phyloP scores from a whole-genome alignment of 345 rosid genomes.

The Viola odorata region DNA sequence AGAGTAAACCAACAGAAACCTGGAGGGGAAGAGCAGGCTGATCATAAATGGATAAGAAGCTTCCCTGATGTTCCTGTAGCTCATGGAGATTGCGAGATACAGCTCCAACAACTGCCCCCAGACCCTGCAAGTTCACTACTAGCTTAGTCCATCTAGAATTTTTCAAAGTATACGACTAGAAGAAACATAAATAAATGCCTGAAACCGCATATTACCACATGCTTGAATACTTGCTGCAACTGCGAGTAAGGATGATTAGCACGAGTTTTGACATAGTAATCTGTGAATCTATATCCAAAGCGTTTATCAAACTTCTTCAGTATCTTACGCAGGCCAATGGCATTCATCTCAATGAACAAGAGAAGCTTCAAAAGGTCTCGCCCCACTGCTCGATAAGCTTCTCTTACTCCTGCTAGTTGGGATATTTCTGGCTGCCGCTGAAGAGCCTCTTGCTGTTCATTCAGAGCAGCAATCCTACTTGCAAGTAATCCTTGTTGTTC shows the following conservation, averaged over 20 bases:
- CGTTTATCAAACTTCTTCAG: constrained; percentile 96
- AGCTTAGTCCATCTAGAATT: constrained; percentile 5
- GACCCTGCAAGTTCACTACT: constrained; percentile 47
- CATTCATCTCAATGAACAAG: constrained; percentile 79
- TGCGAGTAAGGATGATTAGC: constrained; percentile 99
- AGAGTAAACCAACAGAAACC: constrained; percentile 35
- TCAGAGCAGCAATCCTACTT: constrained; percentile 56
- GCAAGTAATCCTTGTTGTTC: constrained; percentile 93
- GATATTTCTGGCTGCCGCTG: constrained; percentile 63
- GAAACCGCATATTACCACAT: constrained; percentile 65
- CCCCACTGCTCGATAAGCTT: constrained; percentile 74
- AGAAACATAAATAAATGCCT: constrained; percentile 14
- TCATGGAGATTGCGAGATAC: constrained; percentile 97
- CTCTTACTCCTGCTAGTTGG: constrained; percentile 55
- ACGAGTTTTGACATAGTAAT: constrained; percentile 90
- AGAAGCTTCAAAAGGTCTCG: constrained; percentile 76
- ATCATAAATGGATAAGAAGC: constrained; percentile 90
- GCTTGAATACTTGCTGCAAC: constrained; percentile 98
- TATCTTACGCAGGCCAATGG: constrained; percentile 89
- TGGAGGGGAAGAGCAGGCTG: constrained; percentile 78
- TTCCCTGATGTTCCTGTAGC: constrained; percentile 92
- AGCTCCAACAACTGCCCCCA: constrained; percentile 98
- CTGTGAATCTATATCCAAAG: constrained; percentile 84
- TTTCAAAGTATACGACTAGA: constrained; percentile 8
- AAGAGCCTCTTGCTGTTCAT: constrained; percentile 63